A percentile compares a stretch with the other conserved stretches of the same genome.
phyloP scores from a whole-genome alignment of 176 grass and related monocot species.

The maize (Zea mays) region Zm-B73-REFERENCE-NAM-5.0 NC_050097.1:225962001-225962500 shows the following conservation, averaged over 20 bases:
- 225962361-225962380: slow-evolving; percentile 1
- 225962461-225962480: not conserved
- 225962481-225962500: not conserved
- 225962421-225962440: not conserved
- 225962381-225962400: not conserved
- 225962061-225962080: too few relatives aligned
- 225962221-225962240: not conserved
- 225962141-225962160: too few relatives aligned
- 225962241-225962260: not conserved
- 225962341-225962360: not conserved
- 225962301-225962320: not conserved
- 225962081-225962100: too few relatives aligned
- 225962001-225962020: too few relatives aligned
- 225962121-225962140: too few relatives aligned
- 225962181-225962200: not conserved
- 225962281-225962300: not conserved
- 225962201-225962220: not conserved
- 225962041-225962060: too few relatives aligned
- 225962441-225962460: slow-evolving; percentile 6
- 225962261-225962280: not conserved
- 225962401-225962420: not conserved
- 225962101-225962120: too few relatives aligned
- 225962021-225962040: too few relatives aligned
- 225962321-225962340: not conserved
- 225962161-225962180: not conserved